Percentiles rank a stretch among this genome's conserved stretches.
Evolutionary conservation across 2,329 filamentous ascomycete genomes (phyloP).

Genomic region (Calonectria multiphialidica): DNA sequence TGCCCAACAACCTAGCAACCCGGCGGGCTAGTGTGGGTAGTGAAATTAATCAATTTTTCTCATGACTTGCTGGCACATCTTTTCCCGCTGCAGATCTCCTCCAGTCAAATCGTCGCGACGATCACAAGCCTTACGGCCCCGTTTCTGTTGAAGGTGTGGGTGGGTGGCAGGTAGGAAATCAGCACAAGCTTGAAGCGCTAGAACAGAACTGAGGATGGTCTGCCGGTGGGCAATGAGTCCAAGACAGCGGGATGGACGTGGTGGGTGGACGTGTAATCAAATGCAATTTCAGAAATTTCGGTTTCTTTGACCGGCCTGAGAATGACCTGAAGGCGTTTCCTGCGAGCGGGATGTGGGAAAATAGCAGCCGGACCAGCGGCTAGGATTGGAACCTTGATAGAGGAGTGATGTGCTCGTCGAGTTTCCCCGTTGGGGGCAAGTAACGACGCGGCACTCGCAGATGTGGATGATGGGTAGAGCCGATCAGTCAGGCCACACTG

Average conservation of each 20-base stretch:
- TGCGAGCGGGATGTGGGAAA: background rate
- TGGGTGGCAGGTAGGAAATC: constrained; percentile 1
- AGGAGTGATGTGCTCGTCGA: background rate
- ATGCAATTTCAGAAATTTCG: background rate
- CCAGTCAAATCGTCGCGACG: background rate
- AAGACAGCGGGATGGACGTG: constrained; percentile 3
- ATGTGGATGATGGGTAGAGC: background rate
- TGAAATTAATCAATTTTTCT: constrained; percentile 4
- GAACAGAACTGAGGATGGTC: background rate
- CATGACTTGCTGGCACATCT: background rate
- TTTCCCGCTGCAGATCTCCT: background rate
- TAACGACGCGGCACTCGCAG: background rate
- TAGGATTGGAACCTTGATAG: background rate
- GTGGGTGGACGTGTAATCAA: background rate
- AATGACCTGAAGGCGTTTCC: background rate
- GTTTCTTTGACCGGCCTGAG: background rate
- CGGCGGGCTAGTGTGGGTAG: background rate
- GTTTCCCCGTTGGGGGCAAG: background rate
- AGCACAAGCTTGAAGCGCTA: background rate
- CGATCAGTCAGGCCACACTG: constrained; percentile 4
- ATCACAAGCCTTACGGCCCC: constrained; percentile 4
- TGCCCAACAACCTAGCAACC: background rate
- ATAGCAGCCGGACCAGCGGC: background rate
- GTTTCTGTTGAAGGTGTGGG: constrained; percentile 3
- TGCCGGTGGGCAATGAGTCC: background rate